These are phyloP conservation scores for Balamuthia mandrillaris DNA, from an alignment of 208 protist genomes.

Conservation along the genomic window DNA sequence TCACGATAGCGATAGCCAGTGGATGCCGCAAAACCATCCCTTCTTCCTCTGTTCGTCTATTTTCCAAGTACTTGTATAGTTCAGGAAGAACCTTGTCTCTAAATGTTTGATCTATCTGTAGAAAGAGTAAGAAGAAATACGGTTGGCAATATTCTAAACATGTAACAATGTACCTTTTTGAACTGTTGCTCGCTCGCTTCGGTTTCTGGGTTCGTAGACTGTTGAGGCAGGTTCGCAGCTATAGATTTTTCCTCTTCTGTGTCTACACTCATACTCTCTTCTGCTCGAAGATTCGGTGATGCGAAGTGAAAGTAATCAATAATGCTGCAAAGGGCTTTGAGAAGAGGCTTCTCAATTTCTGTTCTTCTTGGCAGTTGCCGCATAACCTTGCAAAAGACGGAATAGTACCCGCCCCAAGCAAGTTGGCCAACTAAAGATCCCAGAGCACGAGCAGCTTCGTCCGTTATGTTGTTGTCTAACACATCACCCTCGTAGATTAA, in stretches of 20 bases:
- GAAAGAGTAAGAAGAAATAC: too few relatives aligned
- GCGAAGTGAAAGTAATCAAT: constrained; percentile 16
- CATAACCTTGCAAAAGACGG: not conserved
- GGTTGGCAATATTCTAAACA: too few relatives aligned
- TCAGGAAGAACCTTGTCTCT: not conserved
- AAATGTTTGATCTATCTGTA: not conserved
- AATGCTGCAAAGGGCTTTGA: constrained; percentile 14
- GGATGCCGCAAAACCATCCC: not conserved
- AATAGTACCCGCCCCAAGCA: constrained; percentile 7
- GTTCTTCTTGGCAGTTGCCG: not conserved
- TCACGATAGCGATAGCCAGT: constrained; percentile 7
- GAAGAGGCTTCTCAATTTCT: not conserved
- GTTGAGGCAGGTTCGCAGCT: too few relatives aligned
- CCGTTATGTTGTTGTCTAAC: constrained; percentile 22
- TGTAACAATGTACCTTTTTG: too few relatives aligned
- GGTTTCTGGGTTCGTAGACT: too few relatives aligned
- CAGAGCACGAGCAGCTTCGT: not conserved
- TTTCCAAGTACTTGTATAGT: not conserved
- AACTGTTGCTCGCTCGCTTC: too few relatives aligned
- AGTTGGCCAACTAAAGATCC: too few relatives aligned
- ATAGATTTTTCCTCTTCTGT: too few relatives aligned
- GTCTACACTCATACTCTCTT: too few relatives aligned
- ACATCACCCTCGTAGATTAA: not conserved
- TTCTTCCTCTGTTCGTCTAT: not conserved
- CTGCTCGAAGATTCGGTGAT: too few relatives aligned